These are phyloP conservation scores for Lipomyces kockii DNA, from an alignment of 805 yeast species.

Conservation along the genomic window DNA sequence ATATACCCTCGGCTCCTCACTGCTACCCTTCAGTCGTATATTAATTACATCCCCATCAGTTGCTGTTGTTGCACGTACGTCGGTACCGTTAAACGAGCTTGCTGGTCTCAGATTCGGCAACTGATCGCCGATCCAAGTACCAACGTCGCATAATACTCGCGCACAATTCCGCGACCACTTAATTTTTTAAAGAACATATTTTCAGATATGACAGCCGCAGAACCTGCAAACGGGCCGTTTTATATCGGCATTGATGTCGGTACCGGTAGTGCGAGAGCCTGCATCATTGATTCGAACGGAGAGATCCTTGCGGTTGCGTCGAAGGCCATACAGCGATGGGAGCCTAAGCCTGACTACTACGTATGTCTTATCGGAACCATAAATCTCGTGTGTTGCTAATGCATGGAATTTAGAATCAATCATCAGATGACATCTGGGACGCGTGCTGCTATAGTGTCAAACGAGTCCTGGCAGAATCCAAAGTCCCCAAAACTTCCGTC, in stretches of 20 bases:
- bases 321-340: slow-evolving; percentile 69
- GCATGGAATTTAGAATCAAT: slow-evolving; percentile 61
- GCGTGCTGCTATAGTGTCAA: slow-evolving; percentile 82
- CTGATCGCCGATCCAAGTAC: too few species aligned
- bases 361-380: slow-evolving; percentile 16
- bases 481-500: slow-evolving; percentile 67
- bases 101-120: too few species aligned
- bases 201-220: not conserved
- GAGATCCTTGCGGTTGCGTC: slow-evolving; percentile 74
- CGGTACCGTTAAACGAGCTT: too few species aligned
- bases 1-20: too few species aligned
- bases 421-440: slow-evolving; percentile 88
- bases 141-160: too few species aligned
- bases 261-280: slow-evolving; percentile 97
- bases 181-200: too few species aligned
- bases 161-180: too few species aligned
- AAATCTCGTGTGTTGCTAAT: not conserved
- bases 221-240: slow-evolving; percentile 41
- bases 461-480: slow-evolving; percentile 72
- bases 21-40: too few species aligned
- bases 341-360: slow-evolving; percentile 56
- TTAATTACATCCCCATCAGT: too few species aligned
- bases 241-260: slow-evolving; percentile 93
- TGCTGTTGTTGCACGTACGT: too few species aligned
- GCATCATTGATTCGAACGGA: slow-evolving; percentile 82